Percentiles rank a stretch among this genome's conserved stretches.
Evolutionary conservation across 139 green algal genomes (phyloP).

Genomic region (Eudorina sp.): DNA sequence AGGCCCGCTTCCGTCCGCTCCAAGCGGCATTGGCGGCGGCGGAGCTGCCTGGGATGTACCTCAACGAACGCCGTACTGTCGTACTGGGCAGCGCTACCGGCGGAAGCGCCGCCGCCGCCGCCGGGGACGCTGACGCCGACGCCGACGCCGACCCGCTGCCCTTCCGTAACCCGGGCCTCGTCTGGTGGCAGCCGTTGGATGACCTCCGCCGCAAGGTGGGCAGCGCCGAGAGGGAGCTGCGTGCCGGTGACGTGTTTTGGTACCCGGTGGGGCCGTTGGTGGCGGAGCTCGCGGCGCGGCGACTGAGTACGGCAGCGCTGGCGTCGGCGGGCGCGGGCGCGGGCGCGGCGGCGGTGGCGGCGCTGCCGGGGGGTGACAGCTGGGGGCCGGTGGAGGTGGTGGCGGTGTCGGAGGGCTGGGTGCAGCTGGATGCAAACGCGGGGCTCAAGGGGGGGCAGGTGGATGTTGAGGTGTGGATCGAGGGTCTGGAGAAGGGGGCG

Average conservation of each 20-base stretch:
- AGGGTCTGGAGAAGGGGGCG: neutral
- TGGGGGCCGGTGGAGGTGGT: conserved; percentile 28
- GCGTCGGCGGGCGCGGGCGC: neutral
- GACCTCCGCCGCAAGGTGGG: conserved; percentile 22
- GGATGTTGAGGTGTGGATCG: conserved; percentile 38
- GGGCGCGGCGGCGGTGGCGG: neutral
- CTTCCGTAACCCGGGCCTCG: conserved; percentile 43
- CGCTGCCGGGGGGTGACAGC: neutral
- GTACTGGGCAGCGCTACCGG: neutral
- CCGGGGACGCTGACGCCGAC: neutral
- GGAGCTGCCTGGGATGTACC: neutral
- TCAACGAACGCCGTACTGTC: neutral
- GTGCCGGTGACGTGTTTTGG: conserved; percentile 29
- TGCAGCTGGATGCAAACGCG: conserved; percentile 40
- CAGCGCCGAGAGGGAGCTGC: neutral
- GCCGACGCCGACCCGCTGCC: neutral
- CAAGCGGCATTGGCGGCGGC: neutral
- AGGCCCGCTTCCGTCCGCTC: conserved; percentile 29
- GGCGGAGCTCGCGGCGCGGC: neutral
- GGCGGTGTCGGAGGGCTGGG: conserved; percentile 30
- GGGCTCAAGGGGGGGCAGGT: neutral
- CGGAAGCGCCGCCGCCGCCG: too few relatives aligned
- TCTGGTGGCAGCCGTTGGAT: conserved; percentile 42
- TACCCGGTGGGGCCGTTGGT: conserved; percentile 30
- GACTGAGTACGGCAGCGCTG: neutral